Conservation (phyloP, 2,329 filamentous ascomycete species). For the Lecanicillium sp. region DNA sequence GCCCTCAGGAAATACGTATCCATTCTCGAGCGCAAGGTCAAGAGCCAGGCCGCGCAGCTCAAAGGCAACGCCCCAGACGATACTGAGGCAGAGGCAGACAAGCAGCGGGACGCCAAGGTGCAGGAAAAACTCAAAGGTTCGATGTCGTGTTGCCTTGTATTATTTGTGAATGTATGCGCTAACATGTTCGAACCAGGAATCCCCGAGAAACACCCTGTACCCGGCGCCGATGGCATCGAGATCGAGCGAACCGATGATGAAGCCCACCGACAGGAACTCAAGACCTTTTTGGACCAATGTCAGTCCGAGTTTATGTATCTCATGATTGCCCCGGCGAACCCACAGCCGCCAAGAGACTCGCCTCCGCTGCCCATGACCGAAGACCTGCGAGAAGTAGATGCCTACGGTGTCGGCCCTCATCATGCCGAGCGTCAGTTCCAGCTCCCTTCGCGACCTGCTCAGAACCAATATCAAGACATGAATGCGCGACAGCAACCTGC, state of each 20-base stretch:
- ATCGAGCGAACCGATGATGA: constrained; percentile 43
- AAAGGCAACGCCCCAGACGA: constrained; percentile 37
- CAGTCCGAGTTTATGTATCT: constrained; percentile 60
- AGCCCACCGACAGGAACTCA: constrained; percentile 44
- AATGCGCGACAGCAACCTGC: constrained; percentile 44
- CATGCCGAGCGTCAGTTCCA: constrained; percentile 31
- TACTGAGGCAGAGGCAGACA: constrained; percentile 34
- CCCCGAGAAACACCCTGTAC: constrained; percentile 31
- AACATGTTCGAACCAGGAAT: constrained; percentile 25
- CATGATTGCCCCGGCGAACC: constrained; percentile 60
- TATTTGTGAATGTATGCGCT: not conserved
- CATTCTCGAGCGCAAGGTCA: constrained; percentile 82
- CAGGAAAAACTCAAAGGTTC: constrained; percentile 50
- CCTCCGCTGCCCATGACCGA: constrained; percentile 51
- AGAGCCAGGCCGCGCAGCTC: constrained; percentile 68
- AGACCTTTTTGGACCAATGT: constrained; percentile 56
- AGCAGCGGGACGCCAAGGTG: constrained; percentile 45
- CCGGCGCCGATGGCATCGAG: constrained; percentile 39
- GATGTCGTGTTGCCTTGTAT: constrained; percentile 8
- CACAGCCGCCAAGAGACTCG: constrained; percentile 55
- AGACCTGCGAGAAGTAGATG: constrained; percentile 48
- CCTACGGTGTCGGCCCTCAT: constrained; percentile 40
- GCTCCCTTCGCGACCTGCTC: constrained; percentile 32
- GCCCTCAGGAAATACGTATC: constrained; percentile 84
- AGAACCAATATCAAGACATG: constrained; percentile 51